Evolutionary conservation across 257 asterid species (phyloP), one percentile per base, ranked within the genome.

Genomic region (Salvia hispanica): DNA sequence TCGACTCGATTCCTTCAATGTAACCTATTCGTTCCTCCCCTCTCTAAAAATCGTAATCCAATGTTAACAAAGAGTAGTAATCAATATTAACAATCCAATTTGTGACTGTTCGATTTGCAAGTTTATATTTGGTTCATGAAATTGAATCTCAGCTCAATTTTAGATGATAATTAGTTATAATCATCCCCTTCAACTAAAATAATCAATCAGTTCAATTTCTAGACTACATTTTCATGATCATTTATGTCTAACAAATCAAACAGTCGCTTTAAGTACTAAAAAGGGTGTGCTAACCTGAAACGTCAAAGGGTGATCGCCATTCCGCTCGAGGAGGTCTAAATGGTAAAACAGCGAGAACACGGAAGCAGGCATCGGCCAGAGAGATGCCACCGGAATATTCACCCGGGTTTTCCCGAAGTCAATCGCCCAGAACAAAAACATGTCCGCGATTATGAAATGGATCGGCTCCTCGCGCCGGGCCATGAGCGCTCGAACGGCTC

Each of bases 361-460:
- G 1, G 86, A 69, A 0, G 86, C 87, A 33, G 97, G 87, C 85
- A 79, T 83, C 25, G 95, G 66, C 97, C 97, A 90, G n/a, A 85
- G 69, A 4, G 90, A 84, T 13, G 95, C 95, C 72, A 90, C 92
- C 70, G 90, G 88, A 69, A 90, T 84, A 76, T 83, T 80, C 81
- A 82, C 80, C 79, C 83, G 77, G 2, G n/a, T n/a, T n/a, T 78
- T 72, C n/a, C 88, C 95, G n/a, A 82, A 31, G 42, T 74, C 77
- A 25, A 84, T 60, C 5, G 85, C 87, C 95, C 97, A 90, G 18
- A 62, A 42, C 73, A 89, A 3, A 11, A 78, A 76, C 12, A 78
- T 63, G 33, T 89, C 96, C 0, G 85, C 84, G 0, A 89, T 57
- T 0, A 85, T 83, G 9, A 80, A 60, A 52, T 70, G 25, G 18